Conservation (phyloP, 495 filamentous ascomycete genomes). For the Lophium mytilinum region DNA sequence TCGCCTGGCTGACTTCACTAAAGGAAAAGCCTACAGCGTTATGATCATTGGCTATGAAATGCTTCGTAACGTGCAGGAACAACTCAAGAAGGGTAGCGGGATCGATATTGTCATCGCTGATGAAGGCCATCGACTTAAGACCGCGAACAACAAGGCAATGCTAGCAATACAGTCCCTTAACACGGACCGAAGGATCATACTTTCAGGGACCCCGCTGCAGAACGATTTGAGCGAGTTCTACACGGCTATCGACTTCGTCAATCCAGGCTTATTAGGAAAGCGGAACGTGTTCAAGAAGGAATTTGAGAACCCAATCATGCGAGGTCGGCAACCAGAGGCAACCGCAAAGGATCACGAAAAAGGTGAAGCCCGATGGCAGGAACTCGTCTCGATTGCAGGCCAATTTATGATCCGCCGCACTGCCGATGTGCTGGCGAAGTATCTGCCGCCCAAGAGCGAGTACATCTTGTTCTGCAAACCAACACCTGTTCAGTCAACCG, state of each 20-base stretch:
- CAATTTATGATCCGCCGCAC: slow-evolving; percentile 71
- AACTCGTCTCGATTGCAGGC: slow-evolving; percentile 58
- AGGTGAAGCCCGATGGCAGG: slow-evolving; percentile 60
- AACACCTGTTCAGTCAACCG: slow-evolving; percentile 55
- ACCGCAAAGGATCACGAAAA: slow-evolving; percentile 60
- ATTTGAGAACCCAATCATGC: slow-evolving; percentile 66
- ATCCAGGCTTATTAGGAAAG: slow-evolving; percentile 62
- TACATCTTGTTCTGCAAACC: slow-evolving; percentile 71
- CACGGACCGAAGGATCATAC: slow-evolving; percentile 57
- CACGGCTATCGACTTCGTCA: slow-evolving; percentile 72
- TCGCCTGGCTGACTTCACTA: slow-evolving; percentile 65
- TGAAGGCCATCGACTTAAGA: slow-evolving; percentile 76
- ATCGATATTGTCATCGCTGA: slow-evolving; percentile 77
- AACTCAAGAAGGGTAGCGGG: slow-evolving; percentile 53
- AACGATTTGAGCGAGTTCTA: slow-evolving; percentile 77
- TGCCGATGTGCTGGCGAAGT: slow-evolving; percentile 64
- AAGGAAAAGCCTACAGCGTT: slow-evolving; percentile 62
- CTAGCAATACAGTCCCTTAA: slow-evolving; percentile 66
- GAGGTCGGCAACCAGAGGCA: slow-evolving; percentile 64
- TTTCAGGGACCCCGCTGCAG: slow-evolving; percentile 73
- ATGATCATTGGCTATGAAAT: slow-evolving; percentile 85
- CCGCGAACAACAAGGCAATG: slow-evolving; percentile 71
- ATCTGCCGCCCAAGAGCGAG: slow-evolving; percentile 70
- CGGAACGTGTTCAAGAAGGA: slow-evolving; percentile 63
- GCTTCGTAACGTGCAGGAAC: slow-evolving; percentile 58